Percentiles rank a stretch among this genome's conserved stretches.
Conservation (phyloP, 805 yeast species). For the Sugiyamaella qingdaonensis region DNA sequence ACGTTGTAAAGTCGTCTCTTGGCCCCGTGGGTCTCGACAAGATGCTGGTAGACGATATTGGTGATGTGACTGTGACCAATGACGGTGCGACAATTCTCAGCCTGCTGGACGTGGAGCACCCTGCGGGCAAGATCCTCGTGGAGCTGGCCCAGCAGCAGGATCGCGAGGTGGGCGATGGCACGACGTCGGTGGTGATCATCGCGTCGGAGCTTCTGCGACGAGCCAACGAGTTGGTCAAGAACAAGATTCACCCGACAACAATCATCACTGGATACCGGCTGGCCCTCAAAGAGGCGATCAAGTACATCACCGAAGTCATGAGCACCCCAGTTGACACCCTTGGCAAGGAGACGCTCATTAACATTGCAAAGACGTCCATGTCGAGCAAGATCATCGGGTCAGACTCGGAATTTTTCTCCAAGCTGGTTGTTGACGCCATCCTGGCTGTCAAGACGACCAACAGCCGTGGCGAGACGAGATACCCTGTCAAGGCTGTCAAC, state of each 20-base stretch:
- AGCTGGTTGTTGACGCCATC: constrained; percentile 92
- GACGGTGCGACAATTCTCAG: constrained; percentile 97
- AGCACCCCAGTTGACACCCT: constrained; percentile 73
- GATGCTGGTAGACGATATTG: constrained; percentile 98
- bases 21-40: constrained; percentile 99
- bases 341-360: constrained; percentile 77
- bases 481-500: constrained; percentile 97
- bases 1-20: constrained; percentile 81
- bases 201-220: constrained; percentile 89
- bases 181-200: constrained; percentile 94
- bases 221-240: constrained; percentile 89
- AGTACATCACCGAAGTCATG: constrained; percentile 79
- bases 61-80: constrained; percentile 97
- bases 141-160: constrained; percentile 99
- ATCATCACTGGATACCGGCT: constrained; percentile 94
- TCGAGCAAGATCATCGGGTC: constrained; percentile 93
- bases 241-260: constrained; percentile 96
- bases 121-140: constrained; percentile 95
- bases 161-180: constrained; percentile 97
- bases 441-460: constrained; percentile 90
- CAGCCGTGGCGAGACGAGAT: constrained; percentile 79
- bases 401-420: constrained; percentile 84
- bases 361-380: constrained; percentile 96
- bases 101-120: constrained; percentile 93
- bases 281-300: constrained; percentile 85